phyloP scores from a whole-genome alignment of 192 early-diverging fungal genomes.

The Backusella tarrabulga region DNA sequence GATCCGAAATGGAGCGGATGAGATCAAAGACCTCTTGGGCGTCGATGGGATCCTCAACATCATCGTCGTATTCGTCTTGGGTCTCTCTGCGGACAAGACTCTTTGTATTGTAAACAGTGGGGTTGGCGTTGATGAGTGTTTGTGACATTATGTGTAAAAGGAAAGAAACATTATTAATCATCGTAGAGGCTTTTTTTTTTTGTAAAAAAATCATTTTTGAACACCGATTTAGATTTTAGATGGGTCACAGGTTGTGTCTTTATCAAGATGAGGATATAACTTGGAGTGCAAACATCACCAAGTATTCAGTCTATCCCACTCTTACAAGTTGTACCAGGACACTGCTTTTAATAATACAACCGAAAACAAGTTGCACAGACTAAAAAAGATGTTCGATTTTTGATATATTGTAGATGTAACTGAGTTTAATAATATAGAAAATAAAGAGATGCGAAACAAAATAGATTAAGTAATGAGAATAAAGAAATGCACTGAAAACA shows the following conservation, averaged over 20 bases:
- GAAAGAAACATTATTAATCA: not conserved
- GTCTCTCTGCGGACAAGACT: conserved; percentile 36
- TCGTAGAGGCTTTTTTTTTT: not conserved
- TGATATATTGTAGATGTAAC: too few relatives aligned
- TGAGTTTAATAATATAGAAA: not conserved
- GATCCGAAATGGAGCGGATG: conserved; percentile 95
- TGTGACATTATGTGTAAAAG: conserved; percentile 23
- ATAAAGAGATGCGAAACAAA: not conserved
- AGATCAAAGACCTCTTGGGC: conserved; percentile 90
- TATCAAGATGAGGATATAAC: too few relatives aligned
- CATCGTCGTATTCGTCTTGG: conserved; percentile 72
- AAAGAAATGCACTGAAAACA: not conserved
- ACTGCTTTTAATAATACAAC: too few relatives aligned
- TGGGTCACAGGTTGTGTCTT: too few relatives aligned
- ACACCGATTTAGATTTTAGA: too few relatives aligned
- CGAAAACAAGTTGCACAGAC: too few relatives aligned
- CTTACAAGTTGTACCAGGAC: too few relatives aligned
- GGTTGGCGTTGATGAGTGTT: conserved; percentile 72
- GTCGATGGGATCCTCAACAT: conserved; percentile 74
- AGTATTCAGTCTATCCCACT: too few relatives aligned
- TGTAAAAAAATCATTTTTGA: too few relatives aligned
- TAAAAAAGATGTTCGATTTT: too few relatives aligned
- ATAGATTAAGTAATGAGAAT: not conserved
- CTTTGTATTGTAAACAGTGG: conserved; percentile 73
- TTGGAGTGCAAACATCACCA: too few relatives aligned